Conservation (phyloP, 192 early-diverging fungal species). For the Phycomyces nitens region DNA sequence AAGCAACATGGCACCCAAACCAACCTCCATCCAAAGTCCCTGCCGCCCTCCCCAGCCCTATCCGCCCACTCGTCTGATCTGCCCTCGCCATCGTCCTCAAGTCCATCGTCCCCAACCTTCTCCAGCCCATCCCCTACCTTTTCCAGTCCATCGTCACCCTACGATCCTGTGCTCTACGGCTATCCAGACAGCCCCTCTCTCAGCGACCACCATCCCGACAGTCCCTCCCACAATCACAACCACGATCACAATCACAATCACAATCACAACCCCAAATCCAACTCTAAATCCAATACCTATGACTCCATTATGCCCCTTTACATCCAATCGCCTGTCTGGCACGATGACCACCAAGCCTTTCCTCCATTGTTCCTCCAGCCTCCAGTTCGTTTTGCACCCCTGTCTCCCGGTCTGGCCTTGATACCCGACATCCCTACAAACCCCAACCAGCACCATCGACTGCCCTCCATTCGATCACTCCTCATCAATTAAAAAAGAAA, state of each 20-base stretch:
- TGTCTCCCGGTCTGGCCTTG: not conserved
- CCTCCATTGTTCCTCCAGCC: not conserved
- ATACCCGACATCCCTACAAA: not conserved
- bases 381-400: not conserved
- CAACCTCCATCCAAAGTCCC: not conserved
- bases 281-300: too few species aligned
- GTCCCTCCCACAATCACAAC: too few species aligned
- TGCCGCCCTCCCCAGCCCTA: not conserved
- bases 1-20: constrained; percentile 22
- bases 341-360: not conserved
- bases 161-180: not conserved
- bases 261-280: too few species aligned
- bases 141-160: not conserved
- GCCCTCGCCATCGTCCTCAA: not conserved
- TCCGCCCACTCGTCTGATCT: not conserved
- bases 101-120: not conserved
- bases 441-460: constrained; percentile 3
- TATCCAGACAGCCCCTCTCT: not conserved
- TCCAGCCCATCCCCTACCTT: not conserved
- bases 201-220: too few species aligned
- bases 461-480: constrained; percentile 15
- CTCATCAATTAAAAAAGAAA: not conserved
- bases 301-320: too few species aligned
- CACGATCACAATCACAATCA: too few species aligned
- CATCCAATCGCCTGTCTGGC: too few species aligned